Conservation (phyloP, 768 basidiomycete genomes). For the Calocybe cyanea region DNA sequence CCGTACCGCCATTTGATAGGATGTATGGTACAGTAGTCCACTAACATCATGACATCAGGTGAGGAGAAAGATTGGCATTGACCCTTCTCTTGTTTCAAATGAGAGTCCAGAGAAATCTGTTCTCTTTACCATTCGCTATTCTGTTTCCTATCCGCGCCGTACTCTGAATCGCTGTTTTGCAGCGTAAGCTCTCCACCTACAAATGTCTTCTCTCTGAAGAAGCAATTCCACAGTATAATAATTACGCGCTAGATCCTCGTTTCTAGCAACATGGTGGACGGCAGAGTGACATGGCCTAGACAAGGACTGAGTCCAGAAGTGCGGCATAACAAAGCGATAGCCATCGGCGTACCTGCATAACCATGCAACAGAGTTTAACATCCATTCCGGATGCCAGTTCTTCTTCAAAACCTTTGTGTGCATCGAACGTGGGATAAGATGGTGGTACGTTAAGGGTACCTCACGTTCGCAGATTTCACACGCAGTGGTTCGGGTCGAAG, state of each 20-base stretch:
- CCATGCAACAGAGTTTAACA: slow-evolving; percentile 59
- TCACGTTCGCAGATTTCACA: slow-evolving; percentile 61
- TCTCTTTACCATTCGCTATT: no score
- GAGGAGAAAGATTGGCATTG: no score
- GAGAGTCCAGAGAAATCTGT: no score
- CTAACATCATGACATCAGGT: no score
- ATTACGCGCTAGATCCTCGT: slow-evolving; percentile 46
- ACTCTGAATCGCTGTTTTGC: slow-evolving; percentile 39
- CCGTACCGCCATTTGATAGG: no score
- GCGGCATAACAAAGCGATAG: no score
- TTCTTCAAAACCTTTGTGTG: slow-evolving; percentile 55
- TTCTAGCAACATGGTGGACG: slow-evolving; percentile 46
- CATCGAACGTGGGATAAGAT: slow-evolving; percentile 51
- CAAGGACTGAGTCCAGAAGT: background rate
- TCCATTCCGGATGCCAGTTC: slow-evolving; percentile 49
- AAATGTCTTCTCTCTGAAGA: slow-evolving; percentile 49
- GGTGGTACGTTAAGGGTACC: slow-evolving; percentile 57
- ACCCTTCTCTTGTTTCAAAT: no score
- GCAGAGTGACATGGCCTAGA: slow-evolving; percentile 47
- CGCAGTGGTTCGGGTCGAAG: slow-evolving; percentile 44
- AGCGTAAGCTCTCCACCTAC: slow-evolving; percentile 53
- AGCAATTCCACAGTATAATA: slow-evolving; percentile 50
- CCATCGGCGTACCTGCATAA: slow-evolving; percentile 42
- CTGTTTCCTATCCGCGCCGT: slow-evolving; percentile 14
- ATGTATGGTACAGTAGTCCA: no score